phyloP scores from a whole-genome alignment of 176 grass and related monocot genomes.

The Lolium rigidum region DNA sequence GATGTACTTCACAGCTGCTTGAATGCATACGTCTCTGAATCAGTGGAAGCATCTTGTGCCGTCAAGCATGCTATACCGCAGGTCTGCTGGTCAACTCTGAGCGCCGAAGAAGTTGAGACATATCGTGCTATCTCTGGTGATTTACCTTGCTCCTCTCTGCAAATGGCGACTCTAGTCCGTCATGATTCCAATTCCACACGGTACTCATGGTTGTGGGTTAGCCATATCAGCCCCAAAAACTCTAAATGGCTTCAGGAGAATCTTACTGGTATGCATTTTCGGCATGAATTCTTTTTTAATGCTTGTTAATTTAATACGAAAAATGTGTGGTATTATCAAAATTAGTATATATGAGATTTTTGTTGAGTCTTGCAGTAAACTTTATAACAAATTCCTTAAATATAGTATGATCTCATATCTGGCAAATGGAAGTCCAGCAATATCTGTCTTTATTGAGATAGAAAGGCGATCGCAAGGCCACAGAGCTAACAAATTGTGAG shows the following conservation, averaged over 20 bases:
- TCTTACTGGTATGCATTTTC: conserved; percentile 56
- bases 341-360: not conserved
- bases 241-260: conserved; percentile 81
- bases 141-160: conserved; percentile 5
- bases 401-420: not conserved
- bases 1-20: not conserved
- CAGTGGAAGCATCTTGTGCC: not conserved
- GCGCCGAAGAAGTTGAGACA: conserved; percentile 2
- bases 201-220: conserved; percentile 65
- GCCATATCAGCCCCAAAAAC: conserved; percentile 71
- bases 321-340: not conserved
- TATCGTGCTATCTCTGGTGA: conserved; percentile 10
- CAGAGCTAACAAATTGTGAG: not conserved
- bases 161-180: conserved; percentile 45
- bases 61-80: not conserved
- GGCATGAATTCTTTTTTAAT: not conserved
- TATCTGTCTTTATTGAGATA: not conserved
- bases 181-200: conserved; percentile 36
- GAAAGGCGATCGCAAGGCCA: not conserved
- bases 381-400: not conserved
- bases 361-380: not conserved
- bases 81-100: not conserved
- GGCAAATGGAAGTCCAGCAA: not conserved
- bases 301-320: conserved; percentile 3
- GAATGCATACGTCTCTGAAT: conserved; percentile 1